Percentiles rank a stretch among this genome's conserved stretches.
phyloP scores from a whole-genome alignment of 1,139 yeast species.

The Pneumocystis oryctolagi region DNA sequence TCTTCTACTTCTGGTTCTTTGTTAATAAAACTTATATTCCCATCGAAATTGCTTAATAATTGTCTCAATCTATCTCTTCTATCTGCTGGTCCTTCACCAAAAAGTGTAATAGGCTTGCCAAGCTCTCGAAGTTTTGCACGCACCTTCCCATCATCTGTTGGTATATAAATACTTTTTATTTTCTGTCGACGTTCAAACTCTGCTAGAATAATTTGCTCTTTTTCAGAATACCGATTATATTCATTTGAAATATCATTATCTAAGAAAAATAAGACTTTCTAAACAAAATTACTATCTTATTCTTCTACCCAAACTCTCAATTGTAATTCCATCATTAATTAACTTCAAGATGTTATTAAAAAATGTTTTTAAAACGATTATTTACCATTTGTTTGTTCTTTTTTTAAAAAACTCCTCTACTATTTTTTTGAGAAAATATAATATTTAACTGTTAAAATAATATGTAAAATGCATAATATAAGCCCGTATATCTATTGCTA shows the following conservation, averaged over 20 bases:
- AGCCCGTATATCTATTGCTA: not conserved
- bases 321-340: not conserved
- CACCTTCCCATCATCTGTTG: slow-evolving; percentile 53
- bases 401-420: not conserved
- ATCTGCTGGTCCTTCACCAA: slow-evolving; percentile 47
- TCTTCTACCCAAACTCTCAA: not conserved
- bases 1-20: slow-evolving; percentile 21
- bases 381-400: not conserved
- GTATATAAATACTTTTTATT: slow-evolving; percentile 26
- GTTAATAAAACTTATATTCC: slow-evolving; percentile 19
- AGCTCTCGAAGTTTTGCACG: slow-evolving; percentile 33
- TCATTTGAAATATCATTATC: not conserved
- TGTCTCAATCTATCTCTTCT: slow-evolving; percentile 45
- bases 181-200: not conserved
- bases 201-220: not conserved
- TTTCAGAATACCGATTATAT: not conserved
- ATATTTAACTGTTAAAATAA: not conserved
- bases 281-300: not conserved
- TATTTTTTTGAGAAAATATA: not conserved
- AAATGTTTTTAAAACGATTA: not conserved
- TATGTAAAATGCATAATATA: not conserved
- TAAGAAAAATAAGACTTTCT: not conserved
- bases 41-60: slow-evolving; percentile 23
- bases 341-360: not conserved
- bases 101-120: slow-evolving; percentile 44